Conservation (phyloP, 139 green algal species). For the Microglena sp. region DNA sequence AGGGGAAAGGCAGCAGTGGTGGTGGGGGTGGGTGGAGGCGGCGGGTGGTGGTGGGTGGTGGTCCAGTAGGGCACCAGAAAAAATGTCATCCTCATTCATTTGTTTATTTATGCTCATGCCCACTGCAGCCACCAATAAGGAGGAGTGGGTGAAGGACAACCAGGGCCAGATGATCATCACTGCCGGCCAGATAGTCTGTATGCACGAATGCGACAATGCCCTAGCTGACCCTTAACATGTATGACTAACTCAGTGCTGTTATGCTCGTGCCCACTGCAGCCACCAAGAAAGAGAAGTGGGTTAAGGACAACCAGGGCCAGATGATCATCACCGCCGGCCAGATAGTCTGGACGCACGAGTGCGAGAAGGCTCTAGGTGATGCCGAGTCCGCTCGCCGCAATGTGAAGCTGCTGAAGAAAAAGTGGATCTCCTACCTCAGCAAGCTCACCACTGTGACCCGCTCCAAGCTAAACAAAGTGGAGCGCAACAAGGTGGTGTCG, state of each 20-base stretch:
- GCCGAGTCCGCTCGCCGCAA: conserved; percentile 43
- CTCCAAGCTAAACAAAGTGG: conserved; percentile 66
- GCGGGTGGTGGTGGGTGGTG: too few species aligned
- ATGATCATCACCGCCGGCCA: conserved; percentile 80
- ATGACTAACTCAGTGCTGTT: too few species aligned
- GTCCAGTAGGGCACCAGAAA: too few species aligned
- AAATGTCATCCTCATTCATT: too few species aligned
- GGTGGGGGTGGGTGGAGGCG: too few species aligned
- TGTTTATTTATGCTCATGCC: too few species aligned
- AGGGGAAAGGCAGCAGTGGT: too few species aligned
- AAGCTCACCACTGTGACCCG: conserved; percentile 74
- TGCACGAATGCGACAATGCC: conserved; percentile 72
- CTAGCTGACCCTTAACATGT: too few species aligned
- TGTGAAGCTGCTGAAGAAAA: conserved; percentile 72
- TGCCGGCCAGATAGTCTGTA: conserved; percentile 77
- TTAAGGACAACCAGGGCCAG: conserved; percentile 77
- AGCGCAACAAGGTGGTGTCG: conserved; percentile 70
- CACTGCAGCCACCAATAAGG: conserved; percentile 59
- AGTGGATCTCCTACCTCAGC: conserved; percentile 75
- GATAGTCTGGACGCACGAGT: conserved; percentile 81
- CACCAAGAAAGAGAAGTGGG: conserved; percentile 81
- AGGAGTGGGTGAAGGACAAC: conserved; percentile 77
- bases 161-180: conserved; percentile 75
- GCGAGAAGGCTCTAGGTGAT: conserved; percentile 69
- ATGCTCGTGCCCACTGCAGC: not conserved